phyloP scores from a whole-genome alignment of 306 rosid species.

The Dryas drummondii region DNA sequence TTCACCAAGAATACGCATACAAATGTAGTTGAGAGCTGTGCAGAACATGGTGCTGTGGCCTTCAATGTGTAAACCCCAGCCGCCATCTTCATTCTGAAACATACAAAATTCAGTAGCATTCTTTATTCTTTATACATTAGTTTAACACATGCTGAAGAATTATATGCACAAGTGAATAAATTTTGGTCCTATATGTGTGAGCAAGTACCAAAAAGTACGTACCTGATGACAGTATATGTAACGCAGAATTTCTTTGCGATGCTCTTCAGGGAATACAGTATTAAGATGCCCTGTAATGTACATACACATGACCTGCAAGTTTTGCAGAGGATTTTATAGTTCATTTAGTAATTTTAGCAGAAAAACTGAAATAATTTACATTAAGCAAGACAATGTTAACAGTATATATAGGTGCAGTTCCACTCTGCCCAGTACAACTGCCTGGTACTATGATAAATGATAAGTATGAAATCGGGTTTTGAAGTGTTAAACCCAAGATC shows the following conservation, averaged over 20 bases:
- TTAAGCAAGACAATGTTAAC: too few relatives aligned
- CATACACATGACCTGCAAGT: conserved; percentile 52
- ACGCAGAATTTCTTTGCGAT: conserved; percentile 65
- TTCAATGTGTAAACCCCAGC: conserved; percentile 78
- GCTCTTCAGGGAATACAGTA: conserved; percentile 37
- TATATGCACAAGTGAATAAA: too few relatives aligned
- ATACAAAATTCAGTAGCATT: background rate
- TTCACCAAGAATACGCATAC: conserved; percentile 68
- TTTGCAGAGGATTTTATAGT: background rate
- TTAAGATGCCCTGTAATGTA: conserved; percentile 65
- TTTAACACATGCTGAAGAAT: background rate
- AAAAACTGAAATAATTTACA: too few relatives aligned
- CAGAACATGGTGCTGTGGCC: conserved; percentile 82
- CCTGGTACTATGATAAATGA: too few relatives aligned
- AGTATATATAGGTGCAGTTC: too few relatives aligned
- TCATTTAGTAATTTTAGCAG: too few relatives aligned
- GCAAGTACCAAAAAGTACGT: background rate
- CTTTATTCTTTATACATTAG: background rate
- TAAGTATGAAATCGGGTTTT: too few relatives aligned
- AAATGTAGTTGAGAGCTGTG: conserved; percentile 59
- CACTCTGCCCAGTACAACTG: too few relatives aligned
- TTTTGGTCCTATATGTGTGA: background rate
- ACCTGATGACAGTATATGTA: conserved; percentile 71
- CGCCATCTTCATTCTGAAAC: conserved; percentile 76
- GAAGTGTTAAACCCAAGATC: too few relatives aligned